Evolutionary conservation across 78 protist genomes (phyloP).

Genomic region (Kipferlia bialata): DNA sequence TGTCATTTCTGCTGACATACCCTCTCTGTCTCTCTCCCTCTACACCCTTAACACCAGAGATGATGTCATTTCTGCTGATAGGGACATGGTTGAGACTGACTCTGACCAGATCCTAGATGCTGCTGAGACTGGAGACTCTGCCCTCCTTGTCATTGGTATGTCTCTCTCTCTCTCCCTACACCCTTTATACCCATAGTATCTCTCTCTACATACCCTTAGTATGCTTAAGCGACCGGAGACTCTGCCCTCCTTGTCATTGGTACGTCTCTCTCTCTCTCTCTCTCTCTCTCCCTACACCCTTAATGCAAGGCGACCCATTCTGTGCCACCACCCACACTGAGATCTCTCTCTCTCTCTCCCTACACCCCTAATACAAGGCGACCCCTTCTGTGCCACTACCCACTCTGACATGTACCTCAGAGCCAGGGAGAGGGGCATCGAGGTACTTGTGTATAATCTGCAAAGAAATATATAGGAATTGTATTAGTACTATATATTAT

Average conservation of each 20-base stretch:
- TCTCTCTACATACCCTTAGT: constrained; percentile 56
- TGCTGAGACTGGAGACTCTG: constrained; percentile 46
- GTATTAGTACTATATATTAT: no score
- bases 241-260: constrained; percentile 90
- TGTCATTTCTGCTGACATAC: no score
- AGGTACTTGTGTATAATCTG: no score
- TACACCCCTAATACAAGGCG: no score
- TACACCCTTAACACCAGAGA: no score
- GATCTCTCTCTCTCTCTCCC: no score
- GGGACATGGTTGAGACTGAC: constrained; percentile 52
- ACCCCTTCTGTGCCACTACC: constrained; percentile 76
- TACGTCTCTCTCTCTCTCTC: no score
- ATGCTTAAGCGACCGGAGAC: constrained; percentile 31
- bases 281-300: no score
- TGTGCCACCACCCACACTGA: not conserved
- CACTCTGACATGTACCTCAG: constrained; percentile 81
- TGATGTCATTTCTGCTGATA: constrained; percentile 65
- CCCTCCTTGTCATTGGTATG: constrained; percentile 93
- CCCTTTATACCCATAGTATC: constrained; percentile 54
- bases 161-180: no score
- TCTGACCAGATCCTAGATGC: constrained; percentile 63
- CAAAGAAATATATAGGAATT: no score
- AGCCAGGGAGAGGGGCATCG: constrained; percentile 37
- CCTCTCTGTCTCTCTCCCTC: no score
- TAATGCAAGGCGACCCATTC: constrained; percentile 95